These are phyloP conservation scores for Xylaria palmicola DNA, from an alignment of 495 filamentous ascomycete genomes.

Conservation along the genomic window DNA sequence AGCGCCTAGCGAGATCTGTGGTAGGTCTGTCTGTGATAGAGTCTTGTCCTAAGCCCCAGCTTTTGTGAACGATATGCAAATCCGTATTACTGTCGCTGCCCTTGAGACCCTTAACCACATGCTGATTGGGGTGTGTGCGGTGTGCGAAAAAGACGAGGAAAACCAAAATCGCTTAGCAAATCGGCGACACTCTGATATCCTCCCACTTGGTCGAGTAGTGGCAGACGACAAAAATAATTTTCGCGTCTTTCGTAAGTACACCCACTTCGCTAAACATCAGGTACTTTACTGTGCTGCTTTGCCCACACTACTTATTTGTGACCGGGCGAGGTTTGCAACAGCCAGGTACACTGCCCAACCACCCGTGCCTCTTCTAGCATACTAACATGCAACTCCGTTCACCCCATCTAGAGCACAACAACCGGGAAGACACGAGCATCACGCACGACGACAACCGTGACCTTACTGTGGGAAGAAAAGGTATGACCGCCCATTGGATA, in stretches of 20 bases:
- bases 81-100: too few species aligned
- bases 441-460: neutral
- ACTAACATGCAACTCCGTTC: neutral
- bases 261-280: neutral
- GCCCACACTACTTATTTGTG: neutral
- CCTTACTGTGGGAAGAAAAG: neutral
- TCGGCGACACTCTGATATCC: neutral
- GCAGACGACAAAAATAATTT: neutral
- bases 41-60: neutral
- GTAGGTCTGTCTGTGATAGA: neutral
- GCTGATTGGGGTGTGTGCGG: too few species aligned
- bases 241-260: neutral
- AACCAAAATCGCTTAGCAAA: neutral
- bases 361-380: neutral
- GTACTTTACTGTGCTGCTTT: neutral
- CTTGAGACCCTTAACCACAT: too few species aligned
- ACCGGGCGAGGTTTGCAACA: neutral
- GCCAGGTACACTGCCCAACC: neutral
- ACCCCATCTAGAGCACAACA: neutral
- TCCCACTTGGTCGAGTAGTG: neutral
- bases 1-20: constrained; percentile 1
- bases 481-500: neutral
- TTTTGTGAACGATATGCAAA: too few species aligned
- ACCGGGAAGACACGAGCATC: neutral
- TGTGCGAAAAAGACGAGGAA: constrained; percentile 12